phyloP scores from a whole-genome alignment of 129 eudicot species.

The Logfia minima region DNA sequence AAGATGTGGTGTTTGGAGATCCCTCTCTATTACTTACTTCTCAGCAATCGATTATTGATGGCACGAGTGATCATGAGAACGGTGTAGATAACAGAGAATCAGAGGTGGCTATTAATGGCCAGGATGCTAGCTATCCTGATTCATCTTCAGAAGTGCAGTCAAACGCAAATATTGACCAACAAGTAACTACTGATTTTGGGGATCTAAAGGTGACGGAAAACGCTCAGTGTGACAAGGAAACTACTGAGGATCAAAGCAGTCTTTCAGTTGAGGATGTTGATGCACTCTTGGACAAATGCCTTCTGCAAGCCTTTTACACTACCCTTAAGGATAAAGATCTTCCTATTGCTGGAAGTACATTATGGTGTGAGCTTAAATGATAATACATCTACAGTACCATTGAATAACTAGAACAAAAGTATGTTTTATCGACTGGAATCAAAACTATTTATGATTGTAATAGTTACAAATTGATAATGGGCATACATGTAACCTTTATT shows the following conservation, averaged over 20 bases:
- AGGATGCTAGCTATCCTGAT: constrained; percentile 37
- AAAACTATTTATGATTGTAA: neutral
- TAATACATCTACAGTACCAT: neutral
- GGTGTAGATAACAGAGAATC: constrained; percentile 33
- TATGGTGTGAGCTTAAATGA: constrained; percentile 56
- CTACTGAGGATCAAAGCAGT: constrained; percentile 50
- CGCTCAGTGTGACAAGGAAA: constrained; percentile 35
- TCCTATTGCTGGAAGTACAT: constrained; percentile 91
- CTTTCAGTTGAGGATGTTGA: constrained; percentile 72
- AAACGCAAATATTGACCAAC: constrained; percentile 32
- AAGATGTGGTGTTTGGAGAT: constrained; percentile 74
- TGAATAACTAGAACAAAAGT: neutral
- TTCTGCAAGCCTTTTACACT: constrained; percentile 87
- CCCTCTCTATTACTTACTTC: constrained; percentile 50
- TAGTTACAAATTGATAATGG: neutral
- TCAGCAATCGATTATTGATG: constrained; percentile 52
- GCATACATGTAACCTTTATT: neutral
- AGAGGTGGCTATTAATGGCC: constrained; percentile 29
- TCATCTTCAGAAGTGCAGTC: constrained; percentile 27
- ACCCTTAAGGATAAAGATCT: constrained; percentile 92
- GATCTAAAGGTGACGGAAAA: constrained; percentile 53
- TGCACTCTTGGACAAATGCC: constrained; percentile 75
- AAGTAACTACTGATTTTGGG: constrained; percentile 43
- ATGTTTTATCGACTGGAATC: neutral
- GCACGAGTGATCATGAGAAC: constrained; percentile 41